These are phyloP conservation scores for Escallonia rubra DNA, from an alignment of 129 eudicot species.

Conservation along the genomic window DNA sequence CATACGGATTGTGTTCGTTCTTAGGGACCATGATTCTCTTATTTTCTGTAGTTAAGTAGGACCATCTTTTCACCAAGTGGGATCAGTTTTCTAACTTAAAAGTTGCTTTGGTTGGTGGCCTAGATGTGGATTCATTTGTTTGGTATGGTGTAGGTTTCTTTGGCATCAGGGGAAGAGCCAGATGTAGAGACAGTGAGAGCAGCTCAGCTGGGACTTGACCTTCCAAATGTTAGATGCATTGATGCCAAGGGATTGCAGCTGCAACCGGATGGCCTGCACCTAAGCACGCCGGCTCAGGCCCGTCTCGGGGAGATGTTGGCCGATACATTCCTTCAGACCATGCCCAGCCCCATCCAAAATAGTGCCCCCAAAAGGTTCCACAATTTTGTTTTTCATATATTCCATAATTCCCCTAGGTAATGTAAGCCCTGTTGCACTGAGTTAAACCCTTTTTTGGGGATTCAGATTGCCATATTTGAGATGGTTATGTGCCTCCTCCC, in stretches of 20 bases:
- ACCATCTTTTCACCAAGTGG: no score
- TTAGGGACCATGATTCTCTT: not conserved
- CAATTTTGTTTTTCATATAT: conserved; percentile 5
- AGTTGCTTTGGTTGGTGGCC: not conserved
- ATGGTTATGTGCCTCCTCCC: not conserved
- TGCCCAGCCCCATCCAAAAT: conserved; percentile 23
- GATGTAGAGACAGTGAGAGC: conserved; percentile 43
- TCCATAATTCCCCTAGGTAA: not conserved
- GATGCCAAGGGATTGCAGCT: conserved; percentile 64
- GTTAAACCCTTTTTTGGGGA: not conserved
- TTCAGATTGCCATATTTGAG: not conserved
- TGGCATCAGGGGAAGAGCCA: conserved; percentile 59
- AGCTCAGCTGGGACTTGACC: conserved; percentile 48
- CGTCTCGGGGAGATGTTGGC: conserved; percentile 67
- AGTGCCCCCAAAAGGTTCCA: conserved; percentile 13
- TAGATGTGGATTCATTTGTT: not conserved
- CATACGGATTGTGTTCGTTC: no score
- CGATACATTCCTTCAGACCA: conserved; percentile 44
- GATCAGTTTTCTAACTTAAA: no score
- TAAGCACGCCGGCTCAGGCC: conserved; percentile 62
- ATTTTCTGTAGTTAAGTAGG: no score
- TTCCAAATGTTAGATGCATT: conserved; percentile 49
- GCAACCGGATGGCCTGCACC: conserved; percentile 60
- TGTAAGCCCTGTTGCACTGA: no score
- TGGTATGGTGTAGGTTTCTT: conserved; percentile 47